A percentile compares a stretch with the other conserved stretches of the same genome.
phyloP scores from a whole-genome alignment of 2,329 filamentous ascomycete genomes.

The Phaeosphaeria sp. region DNA sequence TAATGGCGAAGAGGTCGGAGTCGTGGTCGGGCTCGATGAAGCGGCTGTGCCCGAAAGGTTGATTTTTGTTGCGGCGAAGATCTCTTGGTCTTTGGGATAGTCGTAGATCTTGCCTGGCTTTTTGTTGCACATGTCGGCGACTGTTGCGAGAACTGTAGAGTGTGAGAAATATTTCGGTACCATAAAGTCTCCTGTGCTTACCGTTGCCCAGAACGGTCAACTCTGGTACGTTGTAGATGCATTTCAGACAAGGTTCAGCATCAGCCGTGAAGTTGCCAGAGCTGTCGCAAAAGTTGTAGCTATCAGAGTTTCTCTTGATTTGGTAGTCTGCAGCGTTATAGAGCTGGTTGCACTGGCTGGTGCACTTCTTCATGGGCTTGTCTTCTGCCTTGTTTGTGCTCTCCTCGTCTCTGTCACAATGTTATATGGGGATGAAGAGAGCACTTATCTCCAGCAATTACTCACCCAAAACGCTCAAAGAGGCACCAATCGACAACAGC shows the following conservation, averaged over 20 bases:
- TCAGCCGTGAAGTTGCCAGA: constrained; percentile 23
- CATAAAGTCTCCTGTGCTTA: constrained; percentile 2
- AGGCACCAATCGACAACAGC: constrained; percentile 27
- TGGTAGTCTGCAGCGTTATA: constrained; percentile 20
- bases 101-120: constrained; percentile 22
- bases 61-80: constrained; percentile 25
- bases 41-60: neutral
- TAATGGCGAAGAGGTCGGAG: constrained; percentile 2
- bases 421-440: too few species aligned
- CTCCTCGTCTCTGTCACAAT: too few species aligned
- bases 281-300: constrained; percentile 26
- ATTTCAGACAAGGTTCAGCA: constrained; percentile 19
- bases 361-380: constrained; percentile 21
- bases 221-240: constrained; percentile 17
- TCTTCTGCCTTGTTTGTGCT: constrained; percentile 17
- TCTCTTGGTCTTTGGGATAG: constrained; percentile 14
- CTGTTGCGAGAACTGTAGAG: constrained; percentile 18
- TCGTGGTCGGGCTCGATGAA: neutral
- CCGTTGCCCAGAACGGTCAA: constrained; percentile 28
- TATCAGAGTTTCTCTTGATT: constrained; percentile 14
- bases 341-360: constrained; percentile 20
- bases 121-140: constrained; percentile 22
- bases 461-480: constrained; percentile 23
- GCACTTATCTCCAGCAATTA: too few species aligned
- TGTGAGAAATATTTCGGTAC: neutral